Conservation (phyloP, 257 asterid species). For the Solanum sparsipilum region DNA sequence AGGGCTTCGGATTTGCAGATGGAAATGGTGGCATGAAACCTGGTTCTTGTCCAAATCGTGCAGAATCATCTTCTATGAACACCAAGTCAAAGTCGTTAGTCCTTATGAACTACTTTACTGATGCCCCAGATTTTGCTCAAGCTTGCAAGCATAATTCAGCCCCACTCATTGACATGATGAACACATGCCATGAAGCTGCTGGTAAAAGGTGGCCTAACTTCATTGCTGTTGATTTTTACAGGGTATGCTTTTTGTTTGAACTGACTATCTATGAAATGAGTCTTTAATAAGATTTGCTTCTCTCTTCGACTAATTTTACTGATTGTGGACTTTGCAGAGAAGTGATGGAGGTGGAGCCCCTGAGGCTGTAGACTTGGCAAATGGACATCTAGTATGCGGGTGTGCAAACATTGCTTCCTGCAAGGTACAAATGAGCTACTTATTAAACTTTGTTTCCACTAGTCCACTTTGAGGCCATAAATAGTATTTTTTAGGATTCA, state of each 20-base stretch:
- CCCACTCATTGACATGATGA: constrained; percentile 64
- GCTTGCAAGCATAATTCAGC: constrained; percentile 84
- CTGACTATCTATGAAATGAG: neutral
- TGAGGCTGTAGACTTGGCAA: constrained; percentile 73
- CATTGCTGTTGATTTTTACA: constrained; percentile 82
- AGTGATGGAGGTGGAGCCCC: constrained; percentile 96
- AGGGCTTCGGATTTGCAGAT: constrained; percentile 39
- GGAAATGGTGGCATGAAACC: constrained; percentile 72
- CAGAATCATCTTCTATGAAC: constrained; percentile 68
- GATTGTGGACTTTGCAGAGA: constrained; percentile 42
- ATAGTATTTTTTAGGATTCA: neutral
- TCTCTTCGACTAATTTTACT: neutral
- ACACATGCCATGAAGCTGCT: constrained; percentile 61
- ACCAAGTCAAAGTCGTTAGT: constrained; percentile 64
- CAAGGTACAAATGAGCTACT: constrained; percentile 37
- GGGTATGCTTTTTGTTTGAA: constrained; percentile 29
- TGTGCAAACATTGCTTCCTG: constrained; percentile 58
- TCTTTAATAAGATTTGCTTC: neutral
- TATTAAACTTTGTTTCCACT: neutral
- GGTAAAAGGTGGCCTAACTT: constrained; percentile 90
- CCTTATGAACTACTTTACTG: constrained; percentile 75
- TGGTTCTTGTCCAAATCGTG: constrained; percentile 81
- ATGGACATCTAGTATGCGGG: constrained; percentile 74
- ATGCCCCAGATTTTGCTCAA: constrained; percentile 52
- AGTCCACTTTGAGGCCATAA: neutral